Evolutionary conservation across 2,329 filamentous ascomycete species (phyloP).

Genomic region (Penicillium sp.): DNA sequence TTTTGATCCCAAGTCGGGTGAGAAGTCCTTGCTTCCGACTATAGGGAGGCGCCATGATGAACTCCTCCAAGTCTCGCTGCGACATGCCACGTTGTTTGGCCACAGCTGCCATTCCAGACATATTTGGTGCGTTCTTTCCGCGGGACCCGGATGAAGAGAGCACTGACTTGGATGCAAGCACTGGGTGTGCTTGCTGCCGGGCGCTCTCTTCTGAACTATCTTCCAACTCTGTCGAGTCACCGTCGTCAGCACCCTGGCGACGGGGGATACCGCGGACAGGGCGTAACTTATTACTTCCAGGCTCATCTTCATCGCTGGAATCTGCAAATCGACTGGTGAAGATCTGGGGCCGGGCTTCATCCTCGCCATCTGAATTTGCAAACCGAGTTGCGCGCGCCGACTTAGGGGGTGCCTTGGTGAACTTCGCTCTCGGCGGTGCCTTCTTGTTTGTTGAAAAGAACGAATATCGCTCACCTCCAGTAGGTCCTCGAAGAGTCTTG

Average conservation of each 20-base stretch:
- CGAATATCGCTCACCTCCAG: constrained; percentile 44
- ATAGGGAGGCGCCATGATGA: constrained; percentile 33
- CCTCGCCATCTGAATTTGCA: constrained; percentile 62
- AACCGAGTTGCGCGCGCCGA: constrained; percentile 51
- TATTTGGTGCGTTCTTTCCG: constrained; percentile 38
- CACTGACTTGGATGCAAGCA: constrained; percentile 25
- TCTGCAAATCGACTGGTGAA: constrained; percentile 66
- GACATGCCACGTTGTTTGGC: constrained; percentile 59
- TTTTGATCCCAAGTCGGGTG: constrained; percentile 35
- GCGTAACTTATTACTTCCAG: constrained; percentile 39
- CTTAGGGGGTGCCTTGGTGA: constrained; percentile 24
- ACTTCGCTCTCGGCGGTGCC: constrained; percentile 29
- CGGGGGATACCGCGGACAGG: constrained; percentile 63
- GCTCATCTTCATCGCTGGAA: constrained; percentile 70
- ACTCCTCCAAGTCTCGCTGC: constrained; percentile 36
- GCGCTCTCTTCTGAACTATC: constrained; percentile 59
- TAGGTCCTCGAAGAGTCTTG: constrained; percentile 51
- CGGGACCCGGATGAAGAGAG: constrained; percentile 26
- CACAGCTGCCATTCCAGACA: constrained; percentile 35
- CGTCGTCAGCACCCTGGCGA: constrained; percentile 58
- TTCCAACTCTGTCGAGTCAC: constrained; percentile 62
- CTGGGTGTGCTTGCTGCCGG: constrained; percentile 26
- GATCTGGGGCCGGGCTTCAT: constrained; percentile 32
- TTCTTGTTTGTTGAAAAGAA: constrained; percentile 43
- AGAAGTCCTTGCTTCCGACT: constrained; percentile 34